phyloP scores from a whole-genome alignment of 768 basidiomycete species.

The Lactarius deliciosus region DNA sequence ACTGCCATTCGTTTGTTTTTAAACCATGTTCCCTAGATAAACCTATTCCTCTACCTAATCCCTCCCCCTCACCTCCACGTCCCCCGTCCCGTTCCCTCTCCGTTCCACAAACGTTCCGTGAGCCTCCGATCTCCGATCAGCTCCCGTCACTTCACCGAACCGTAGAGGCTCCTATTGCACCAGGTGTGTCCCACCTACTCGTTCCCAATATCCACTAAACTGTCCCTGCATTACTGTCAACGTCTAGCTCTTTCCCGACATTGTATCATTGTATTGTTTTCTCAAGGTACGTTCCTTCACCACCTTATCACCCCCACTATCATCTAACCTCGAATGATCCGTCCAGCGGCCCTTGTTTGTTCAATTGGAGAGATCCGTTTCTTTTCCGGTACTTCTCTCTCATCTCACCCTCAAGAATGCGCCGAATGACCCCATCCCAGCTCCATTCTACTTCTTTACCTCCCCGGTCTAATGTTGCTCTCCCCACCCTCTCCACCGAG shows the following conservation, averaged over 20 bases:
- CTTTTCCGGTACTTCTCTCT: neutral
- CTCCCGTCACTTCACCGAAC: neutral
- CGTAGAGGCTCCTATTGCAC: neutral
- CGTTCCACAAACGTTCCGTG: neutral
- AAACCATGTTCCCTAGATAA: neutral
- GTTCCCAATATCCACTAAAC: neutral
- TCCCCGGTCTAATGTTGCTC: slow-evolving; percentile 24
- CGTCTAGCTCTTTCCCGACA: neutral
- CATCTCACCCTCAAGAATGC: neutral
- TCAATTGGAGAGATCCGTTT: neutral
- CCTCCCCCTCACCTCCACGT: neutral
- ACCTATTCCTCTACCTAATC: neutral
- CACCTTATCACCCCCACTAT: neutral
- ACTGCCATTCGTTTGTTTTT: neutral
- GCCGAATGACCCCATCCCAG: neutral
- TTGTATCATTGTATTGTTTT: slow-evolving; percentile 16
- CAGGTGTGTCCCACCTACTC: neutral
- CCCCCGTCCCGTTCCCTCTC: neutral
- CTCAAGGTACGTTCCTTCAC: slow-evolving; percentile 7
- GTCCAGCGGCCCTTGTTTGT: neutral
- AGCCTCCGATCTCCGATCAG: neutral
- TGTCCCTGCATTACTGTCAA: neutral
- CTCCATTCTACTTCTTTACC: slow-evolving; percentile 6
- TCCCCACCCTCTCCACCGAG: slow-evolving; percentile 25
- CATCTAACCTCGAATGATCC: neutral